Percentiles rank a stretch among this genome's conserved stretches.
Conservation (phyloP, 1,139 yeast genomes). For the Kluyveromyces sp. region DNA sequence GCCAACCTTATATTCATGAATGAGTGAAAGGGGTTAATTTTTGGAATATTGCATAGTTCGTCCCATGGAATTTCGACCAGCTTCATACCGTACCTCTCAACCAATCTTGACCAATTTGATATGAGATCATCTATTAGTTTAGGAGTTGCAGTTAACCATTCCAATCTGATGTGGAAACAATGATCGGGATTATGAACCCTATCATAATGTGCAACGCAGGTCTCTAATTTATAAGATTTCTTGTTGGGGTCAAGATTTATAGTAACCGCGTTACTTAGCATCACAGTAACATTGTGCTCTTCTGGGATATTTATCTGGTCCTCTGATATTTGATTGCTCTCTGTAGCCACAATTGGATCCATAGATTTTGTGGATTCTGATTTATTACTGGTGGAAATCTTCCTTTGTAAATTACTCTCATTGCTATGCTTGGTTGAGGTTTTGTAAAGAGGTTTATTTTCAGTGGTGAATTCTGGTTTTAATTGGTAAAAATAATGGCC, state of each 20-base stretch:
- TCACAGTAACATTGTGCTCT: conserved; percentile 18
- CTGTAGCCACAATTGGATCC: not conserved
- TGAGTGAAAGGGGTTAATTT: conserved; percentile 79
- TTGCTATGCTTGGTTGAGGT: not conserved
- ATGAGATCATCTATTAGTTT: conserved; percentile 85
- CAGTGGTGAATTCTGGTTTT: conserved; percentile 44
- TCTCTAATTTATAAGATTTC: conserved; percentile 70
- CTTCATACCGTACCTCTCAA: conserved; percentile 78
- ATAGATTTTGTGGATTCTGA: conserved; percentile 2
- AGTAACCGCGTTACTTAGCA: conserved; percentile 44
- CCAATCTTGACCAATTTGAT: conserved; percentile 68
- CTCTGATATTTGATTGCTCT: not conserved
- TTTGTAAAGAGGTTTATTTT: not conserved
- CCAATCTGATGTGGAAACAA: conserved; percentile 83
- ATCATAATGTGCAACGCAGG: conserved; percentile 80
- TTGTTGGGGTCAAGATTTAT: conserved; percentile 70
- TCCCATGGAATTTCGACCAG: conserved; percentile 92
- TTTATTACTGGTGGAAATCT: conserved; percentile 1
- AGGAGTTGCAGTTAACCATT: conserved; percentile 90
- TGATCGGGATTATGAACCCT: conserved; percentile 91
- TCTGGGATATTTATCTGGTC: not conserved
- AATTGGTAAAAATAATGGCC: conserved; percentile 88
- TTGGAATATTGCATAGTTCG: conserved; percentile 72
- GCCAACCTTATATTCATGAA: conserved; percentile 60
- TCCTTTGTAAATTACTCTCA: not conserved